Evolutionary conservation across 2,329 filamentous ascomycete genomes (phyloP).

Genomic region (Geosmithia flava): DNA sequence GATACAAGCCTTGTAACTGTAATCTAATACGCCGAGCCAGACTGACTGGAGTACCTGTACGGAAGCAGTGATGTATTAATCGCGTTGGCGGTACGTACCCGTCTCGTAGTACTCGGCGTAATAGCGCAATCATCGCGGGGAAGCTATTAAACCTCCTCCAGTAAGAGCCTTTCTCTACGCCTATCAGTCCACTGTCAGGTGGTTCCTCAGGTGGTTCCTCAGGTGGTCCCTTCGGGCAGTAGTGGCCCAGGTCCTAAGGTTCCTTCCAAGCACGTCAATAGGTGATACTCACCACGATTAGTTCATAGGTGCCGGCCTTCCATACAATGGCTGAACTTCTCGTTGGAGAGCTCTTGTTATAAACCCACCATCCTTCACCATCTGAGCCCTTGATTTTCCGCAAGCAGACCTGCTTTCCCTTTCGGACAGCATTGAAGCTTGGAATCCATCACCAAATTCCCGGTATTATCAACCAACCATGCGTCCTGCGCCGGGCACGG

Average conservation of each 20-base stretch:
- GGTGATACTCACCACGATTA: too few relatives aligned
- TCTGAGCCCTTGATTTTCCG: background rate
- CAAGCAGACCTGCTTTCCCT: background rate
- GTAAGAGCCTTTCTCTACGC: background rate
- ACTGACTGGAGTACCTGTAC: too few relatives aligned
- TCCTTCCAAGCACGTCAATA: too few relatives aligned
- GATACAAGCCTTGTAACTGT: too few relatives aligned
- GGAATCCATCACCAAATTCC: background rate
- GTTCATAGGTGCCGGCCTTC: background rate
- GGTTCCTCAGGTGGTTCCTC: background rate
- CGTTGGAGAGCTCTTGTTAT: background rate
- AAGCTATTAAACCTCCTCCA: background rate
- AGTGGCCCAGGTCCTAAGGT: too few relatives aligned
- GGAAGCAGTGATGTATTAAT: too few relatives aligned
- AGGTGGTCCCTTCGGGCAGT: too few relatives aligned
- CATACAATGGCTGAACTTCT: background rate
- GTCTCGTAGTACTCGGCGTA: background rate
- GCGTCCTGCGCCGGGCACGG: conserved; percentile 1
- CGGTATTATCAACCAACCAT: background rate
- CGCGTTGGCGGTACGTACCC: too few relatives aligned
- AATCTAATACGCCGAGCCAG: too few relatives aligned
- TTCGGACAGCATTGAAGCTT: background rate
- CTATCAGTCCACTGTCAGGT: background rate
- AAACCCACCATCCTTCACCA: background rate
- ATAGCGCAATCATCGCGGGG: background rate